Conservation (phyloP, 805 yeast species). For the Tetrapisispora arboricola region DNA sequence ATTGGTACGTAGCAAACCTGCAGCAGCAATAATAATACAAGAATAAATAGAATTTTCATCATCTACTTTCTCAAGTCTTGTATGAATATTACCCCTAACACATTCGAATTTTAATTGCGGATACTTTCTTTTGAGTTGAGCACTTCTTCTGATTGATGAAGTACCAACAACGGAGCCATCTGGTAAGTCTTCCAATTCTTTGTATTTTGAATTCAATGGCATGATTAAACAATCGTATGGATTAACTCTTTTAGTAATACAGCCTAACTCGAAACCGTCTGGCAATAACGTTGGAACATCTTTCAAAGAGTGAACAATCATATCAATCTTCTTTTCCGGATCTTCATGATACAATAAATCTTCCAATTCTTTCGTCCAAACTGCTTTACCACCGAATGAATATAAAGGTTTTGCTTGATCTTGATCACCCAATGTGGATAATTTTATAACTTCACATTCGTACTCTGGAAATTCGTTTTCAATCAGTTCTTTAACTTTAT, state of each 20-base stretch:
- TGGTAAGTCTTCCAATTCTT: conserved; percentile 63
- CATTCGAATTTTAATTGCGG: conserved; percentile 74
- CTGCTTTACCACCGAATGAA: conserved; percentile 89
- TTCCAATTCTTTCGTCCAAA: conserved; percentile 96
- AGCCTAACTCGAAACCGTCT: conserved; percentile 80
- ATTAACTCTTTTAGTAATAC: conserved; percentile 77
- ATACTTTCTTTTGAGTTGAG: conserved; percentile 70
- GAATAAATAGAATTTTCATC: conserved; percentile 49
- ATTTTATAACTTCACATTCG: conserved; percentile 66
- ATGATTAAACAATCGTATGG: conserved; percentile 88
- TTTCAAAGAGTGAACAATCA: conserved; percentile 88
- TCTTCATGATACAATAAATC: conserved; percentile 57
- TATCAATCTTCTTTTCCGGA: conserved; percentile 58
- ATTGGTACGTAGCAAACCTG: conserved; percentile 73
- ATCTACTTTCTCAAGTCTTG: conserved; percentile 76
- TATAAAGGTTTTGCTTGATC: conserved; percentile 77
- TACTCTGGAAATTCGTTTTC: conserved; percentile 51
- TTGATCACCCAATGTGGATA: conserved; percentile 84
- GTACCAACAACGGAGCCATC: conserved; percentile 85
- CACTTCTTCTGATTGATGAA: conserved; percentile 85
- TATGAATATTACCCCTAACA: conserved; percentile 76
- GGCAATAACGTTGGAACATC: conserved; percentile 90
- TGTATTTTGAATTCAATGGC: conserved; percentile 55
- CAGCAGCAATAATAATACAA: conserved; percentile 84
- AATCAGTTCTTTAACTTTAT: conserved; percentile 55